Evolutionary conservation across 352 stramenopile species (phyloP).

Genomic region (Pythium sukuiense): DNA sequence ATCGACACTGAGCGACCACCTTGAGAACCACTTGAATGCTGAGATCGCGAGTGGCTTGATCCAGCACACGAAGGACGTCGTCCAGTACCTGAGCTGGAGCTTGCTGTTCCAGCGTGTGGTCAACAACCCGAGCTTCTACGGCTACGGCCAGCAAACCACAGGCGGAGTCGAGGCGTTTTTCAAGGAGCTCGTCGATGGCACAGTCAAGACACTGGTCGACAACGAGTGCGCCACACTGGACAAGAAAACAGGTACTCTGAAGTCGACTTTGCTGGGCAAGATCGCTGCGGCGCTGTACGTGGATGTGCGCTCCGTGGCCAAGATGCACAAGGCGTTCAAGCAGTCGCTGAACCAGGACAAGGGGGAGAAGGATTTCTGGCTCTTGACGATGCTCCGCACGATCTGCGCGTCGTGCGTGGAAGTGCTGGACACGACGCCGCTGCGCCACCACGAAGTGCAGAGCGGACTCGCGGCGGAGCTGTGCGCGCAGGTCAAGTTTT

Average conservation of each 20-base stretch:
- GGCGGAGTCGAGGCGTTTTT: slow-evolving; percentile 68
- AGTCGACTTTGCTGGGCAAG: slow-evolving; percentile 88
- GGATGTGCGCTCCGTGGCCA: slow-evolving; percentile 85
- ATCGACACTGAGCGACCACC: slow-evolving; percentile 88
- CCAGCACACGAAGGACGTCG: slow-evolving; percentile 79
- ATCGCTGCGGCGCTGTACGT: slow-evolving; percentile 97
- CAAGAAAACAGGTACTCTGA: slow-evolving; percentile 40
- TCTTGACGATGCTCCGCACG: slow-evolving; percentile 37
- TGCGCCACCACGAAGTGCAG: slow-evolving; percentile 98
- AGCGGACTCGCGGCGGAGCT: slow-evolving; percentile 57
- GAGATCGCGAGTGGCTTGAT: slow-evolving; percentile 95
- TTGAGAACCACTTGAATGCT: slow-evolving; percentile 96
- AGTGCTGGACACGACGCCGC: slow-evolving; percentile 92
- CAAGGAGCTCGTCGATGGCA: slow-evolving; percentile 71
- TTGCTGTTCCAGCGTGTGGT: slow-evolving; percentile 96
- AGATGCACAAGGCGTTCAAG: slow-evolving; percentile 55
- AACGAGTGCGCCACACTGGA: slow-evolving; percentile 83
- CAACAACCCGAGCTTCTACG: slow-evolving; percentile 97
- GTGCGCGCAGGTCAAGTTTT: slow-evolving; percentile 58
- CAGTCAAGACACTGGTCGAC: slow-evolving; percentile 81
- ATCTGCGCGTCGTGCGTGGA: slow-evolving; percentile 85
- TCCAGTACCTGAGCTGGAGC: slow-evolving; percentile 97
- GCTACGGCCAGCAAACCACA: slow-evolving; percentile 48
- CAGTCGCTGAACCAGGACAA: slow-evolving; percentile 22
- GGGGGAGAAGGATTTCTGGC: slow-evolving; percentile 23